phyloP scores from a whole-genome alignment of 345 rosid genomes.

The Cardamine occulta region DNA sequence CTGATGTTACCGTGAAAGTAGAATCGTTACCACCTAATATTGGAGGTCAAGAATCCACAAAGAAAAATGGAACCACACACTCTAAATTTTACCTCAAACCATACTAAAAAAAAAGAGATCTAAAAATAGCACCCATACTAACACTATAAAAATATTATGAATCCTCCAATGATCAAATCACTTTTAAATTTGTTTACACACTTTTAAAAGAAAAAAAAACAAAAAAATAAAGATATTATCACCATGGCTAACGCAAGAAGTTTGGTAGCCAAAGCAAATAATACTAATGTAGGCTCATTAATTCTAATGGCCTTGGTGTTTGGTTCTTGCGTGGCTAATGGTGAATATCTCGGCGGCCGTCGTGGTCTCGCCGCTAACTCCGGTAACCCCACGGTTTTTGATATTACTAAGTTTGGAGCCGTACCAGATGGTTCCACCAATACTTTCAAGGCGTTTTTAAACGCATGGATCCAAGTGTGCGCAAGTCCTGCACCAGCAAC shows the following conservation, averaged over 20 bases:
- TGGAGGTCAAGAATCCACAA: conserved; percentile 33
- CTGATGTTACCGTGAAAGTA: neutral
- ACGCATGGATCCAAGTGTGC: conserved; percentile 66
- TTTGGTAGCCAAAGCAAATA: conserved; percentile 32
- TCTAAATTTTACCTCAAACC: neutral
- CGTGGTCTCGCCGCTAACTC: conserved; percentile 43
- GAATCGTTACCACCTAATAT: conserved; percentile 13
- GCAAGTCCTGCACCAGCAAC: conserved; percentile 48
- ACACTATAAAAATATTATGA: conserved; percentile 24
- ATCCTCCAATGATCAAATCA: conserved; percentile 10
- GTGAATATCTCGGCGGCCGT: conserved; percentile 41
- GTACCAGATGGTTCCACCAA: conserved; percentile 48
- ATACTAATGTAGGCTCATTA: conserved; percentile 30
- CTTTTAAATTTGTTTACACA: conserved; percentile 29
- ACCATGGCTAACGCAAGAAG: conserved; percentile 52
- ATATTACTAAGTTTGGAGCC: conserved; percentile 54
- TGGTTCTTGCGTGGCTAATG: conserved; percentile 49
- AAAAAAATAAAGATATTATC: conserved; percentile 29
- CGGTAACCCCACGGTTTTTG: conserved; percentile 44
- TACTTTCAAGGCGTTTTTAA: conserved; percentile 49
- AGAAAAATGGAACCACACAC: conserved; percentile 37
- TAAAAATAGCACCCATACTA: conserved; percentile 16
- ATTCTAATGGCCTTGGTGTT: conserved; percentile 43
- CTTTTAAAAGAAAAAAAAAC: conserved; percentile 19
- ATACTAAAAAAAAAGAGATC: neutral